A percentile compares a stretch with the other conserved stretches of the same genome.
Evolutionary conservation across 73 alveolate species (phyloP).

Genomic region (Uronychia setigera): DNA sequence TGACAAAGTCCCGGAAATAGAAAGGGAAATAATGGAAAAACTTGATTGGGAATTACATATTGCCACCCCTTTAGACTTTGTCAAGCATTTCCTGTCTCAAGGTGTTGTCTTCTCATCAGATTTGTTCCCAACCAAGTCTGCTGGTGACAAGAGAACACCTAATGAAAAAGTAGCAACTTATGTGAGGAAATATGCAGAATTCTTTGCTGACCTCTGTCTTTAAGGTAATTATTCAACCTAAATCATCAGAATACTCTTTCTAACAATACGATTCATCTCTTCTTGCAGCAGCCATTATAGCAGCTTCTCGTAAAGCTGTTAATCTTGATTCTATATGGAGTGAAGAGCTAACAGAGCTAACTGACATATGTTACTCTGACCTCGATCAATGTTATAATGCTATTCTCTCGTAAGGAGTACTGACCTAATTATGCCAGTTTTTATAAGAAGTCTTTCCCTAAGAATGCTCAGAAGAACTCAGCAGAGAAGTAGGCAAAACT

Average conservation of each 20-base stretch:
- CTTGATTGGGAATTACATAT: slow-evolving; percentile 57
- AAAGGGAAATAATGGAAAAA: slow-evolving; percentile 37
- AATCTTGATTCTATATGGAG: slow-evolving; percentile 50
- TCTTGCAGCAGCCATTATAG: slow-evolving; percentile 59
- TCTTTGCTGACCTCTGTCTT: slow-evolving; percentile 58
- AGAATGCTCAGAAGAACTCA: neutral
- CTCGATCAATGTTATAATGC: neutral
- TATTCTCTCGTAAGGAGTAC: neutral
- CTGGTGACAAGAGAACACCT: neutral
- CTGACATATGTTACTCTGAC: neutral
- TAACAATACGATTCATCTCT: slow-evolving; percentile 42
- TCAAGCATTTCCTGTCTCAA: slow-evolving; percentile 35
- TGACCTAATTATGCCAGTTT: neutral
- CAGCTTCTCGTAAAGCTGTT: slow-evolving; percentile 59
- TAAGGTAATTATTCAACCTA: slow-evolving; percentile 4
- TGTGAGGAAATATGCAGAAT: slow-evolving; percentile 60
- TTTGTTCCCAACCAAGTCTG: neutral
- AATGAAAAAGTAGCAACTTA: slow-evolving; percentile 6
- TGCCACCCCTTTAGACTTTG: slow-evolving; percentile 56
- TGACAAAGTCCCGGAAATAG: slow-evolving; percentile 39
- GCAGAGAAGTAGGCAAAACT: no score
- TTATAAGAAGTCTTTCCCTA: neutral
- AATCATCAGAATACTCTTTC: slow-evolving; percentile 42
- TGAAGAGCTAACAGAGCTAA: slow-evolving; percentile 22
- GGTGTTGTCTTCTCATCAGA: slow-evolving; percentile 62